Conservation (phyloP, 805 yeast genomes). For the Ogataea glucozyma region DNA sequence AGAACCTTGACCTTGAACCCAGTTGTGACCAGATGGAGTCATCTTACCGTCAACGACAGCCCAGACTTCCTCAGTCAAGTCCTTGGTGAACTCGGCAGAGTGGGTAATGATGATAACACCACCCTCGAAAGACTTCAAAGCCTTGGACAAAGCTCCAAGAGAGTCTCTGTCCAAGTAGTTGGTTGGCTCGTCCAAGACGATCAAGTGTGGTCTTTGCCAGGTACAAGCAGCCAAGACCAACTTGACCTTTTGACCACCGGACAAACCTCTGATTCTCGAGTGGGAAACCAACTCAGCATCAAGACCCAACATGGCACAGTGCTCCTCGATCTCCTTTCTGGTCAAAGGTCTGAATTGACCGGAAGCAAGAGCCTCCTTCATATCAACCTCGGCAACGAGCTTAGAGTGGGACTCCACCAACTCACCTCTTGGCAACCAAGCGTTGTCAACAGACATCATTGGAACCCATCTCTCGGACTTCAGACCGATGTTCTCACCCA, state of each 20-base stretch:
- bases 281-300: constrained; percentile 99
- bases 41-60: constrained; percentile 96
- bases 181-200: constrained; percentile 99
- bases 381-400: constrained; percentile 99
- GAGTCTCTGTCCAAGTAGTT: constrained; percentile 99
- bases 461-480: constrained; percentile 99
- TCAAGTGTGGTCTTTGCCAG: constrained; percentile 99
- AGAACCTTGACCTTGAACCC: constrained; percentile 99
- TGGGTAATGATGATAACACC: constrained; percentile 99
- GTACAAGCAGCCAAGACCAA: constrained; percentile 99
- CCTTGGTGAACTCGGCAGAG: constrained; percentile 99
- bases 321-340: constrained; percentile 99
- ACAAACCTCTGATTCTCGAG: constrained; percentile 99
- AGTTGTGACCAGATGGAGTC: constrained; percentile 99
- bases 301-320: constrained; percentile 97
- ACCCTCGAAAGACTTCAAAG: constrained; percentile 98
- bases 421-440: constrained; percentile 99
- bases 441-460: constrained; percentile 99
- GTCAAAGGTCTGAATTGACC: constrained; percentile 99
- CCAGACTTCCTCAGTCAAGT: constrained; percentile 99
- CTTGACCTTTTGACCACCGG: constrained; percentile 99
- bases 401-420: constrained; percentile 95
- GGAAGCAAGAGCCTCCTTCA: constrained; percentile 99
- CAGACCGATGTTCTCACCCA: constrained; percentile 99
- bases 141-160: constrained; percentile 98